These are phyloP conservation scores for Gaeumannomyces sp. DNA, from an alignment of 2,329 filamentous ascomycete genomes.

Conservation along the genomic window DNA sequence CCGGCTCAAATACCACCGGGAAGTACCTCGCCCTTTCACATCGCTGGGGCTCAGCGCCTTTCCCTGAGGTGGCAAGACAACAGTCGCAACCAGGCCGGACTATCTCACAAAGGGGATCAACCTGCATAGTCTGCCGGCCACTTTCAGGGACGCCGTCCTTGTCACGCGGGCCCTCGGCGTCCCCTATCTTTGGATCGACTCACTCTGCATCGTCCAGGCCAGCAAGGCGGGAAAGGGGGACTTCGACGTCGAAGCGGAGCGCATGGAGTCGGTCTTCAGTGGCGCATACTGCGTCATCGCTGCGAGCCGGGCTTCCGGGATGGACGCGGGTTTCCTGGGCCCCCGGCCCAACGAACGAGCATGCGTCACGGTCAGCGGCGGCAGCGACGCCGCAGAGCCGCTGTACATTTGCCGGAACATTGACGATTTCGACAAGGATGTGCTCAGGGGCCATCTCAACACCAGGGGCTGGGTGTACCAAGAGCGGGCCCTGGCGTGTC, in stretches of 20 bases:
- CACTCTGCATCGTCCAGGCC: conserved; percentile 20
- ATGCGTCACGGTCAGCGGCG: no score
- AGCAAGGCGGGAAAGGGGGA: no score
- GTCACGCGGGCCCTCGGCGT: conserved; percentile 13
- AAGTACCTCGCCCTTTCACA: conserved; percentile 15
- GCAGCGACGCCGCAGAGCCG: neutral
- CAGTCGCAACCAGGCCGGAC: conserved; percentile 5
- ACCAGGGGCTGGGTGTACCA: conserved; percentile 34
- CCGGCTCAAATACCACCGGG: neutral
- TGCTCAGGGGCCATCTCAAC: conserved; percentile 25
- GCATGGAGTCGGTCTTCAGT: neutral
- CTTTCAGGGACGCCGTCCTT: conserved; percentile 15
- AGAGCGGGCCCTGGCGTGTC: conserved; percentile 29
- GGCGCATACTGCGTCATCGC: neutral
- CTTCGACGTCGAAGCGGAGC: conserved; percentile 2
- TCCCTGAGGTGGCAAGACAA: no score
- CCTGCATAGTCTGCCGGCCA: conserved; percentile 12
- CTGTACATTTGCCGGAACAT: neutral
- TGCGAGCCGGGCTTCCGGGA: neutral
- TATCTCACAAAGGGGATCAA: conserved; percentile 7
- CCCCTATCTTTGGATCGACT: conserved; percentile 21
- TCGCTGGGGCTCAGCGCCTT: conserved; percentile 11
- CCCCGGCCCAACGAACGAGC: neutral
- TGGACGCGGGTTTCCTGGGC: neutral
- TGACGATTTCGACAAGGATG: conserved; percentile 21